Conservation (phyloP, 2,329 filamentous ascomycete genomes). For the Pseudonectria foliicola region DNA sequence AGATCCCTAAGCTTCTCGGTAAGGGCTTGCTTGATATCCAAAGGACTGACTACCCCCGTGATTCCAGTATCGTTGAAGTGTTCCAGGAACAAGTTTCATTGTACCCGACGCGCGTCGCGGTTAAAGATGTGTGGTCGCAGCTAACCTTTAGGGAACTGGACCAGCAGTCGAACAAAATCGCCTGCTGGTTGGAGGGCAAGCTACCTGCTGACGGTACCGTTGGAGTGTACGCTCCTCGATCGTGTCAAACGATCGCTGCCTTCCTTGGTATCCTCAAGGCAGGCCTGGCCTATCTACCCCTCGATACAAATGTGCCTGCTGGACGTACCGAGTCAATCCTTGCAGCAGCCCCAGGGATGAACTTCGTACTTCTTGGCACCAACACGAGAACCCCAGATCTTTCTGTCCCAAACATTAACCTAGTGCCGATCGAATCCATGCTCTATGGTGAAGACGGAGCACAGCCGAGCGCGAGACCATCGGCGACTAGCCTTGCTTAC, state of each 20-base stretch:
- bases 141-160: constrained; percentile 19
- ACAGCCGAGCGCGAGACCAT: neutral
- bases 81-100: constrained; percentile 13
- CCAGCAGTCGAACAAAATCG: constrained; percentile 9
- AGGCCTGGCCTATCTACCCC: constrained; percentile 17
- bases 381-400: neutral
- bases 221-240: constrained; percentile 11
- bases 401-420: neutral
- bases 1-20: too few species aligned
- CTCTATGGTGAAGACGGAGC: neutral
- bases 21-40: neutral
- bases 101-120: constrained; percentile 7
- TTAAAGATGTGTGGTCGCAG: constrained; percentile 7
- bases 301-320: constrained; percentile 13
- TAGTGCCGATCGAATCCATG: neutral
- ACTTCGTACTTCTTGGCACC: constrained; percentile 7
- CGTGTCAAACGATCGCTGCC: constrained; percentile 15
- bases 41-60: constrained; percentile 8
- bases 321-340: constrained; percentile 12
- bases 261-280: constrained; percentile 20
- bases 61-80: constrained; percentile 15
- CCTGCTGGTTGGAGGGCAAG: constrained; percentile 7
- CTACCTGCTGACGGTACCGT: constrained; percentile 13
- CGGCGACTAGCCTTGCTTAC: constrained; percentile 9
- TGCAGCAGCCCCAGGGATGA: neutral